A percentile compares a stretch with the other conserved stretches of the same genome.
These are phyloP conservation scores for Pneumocystis canis DNA, from an alignment of 1,139 yeast species.

Conservation along the genomic window DNA sequence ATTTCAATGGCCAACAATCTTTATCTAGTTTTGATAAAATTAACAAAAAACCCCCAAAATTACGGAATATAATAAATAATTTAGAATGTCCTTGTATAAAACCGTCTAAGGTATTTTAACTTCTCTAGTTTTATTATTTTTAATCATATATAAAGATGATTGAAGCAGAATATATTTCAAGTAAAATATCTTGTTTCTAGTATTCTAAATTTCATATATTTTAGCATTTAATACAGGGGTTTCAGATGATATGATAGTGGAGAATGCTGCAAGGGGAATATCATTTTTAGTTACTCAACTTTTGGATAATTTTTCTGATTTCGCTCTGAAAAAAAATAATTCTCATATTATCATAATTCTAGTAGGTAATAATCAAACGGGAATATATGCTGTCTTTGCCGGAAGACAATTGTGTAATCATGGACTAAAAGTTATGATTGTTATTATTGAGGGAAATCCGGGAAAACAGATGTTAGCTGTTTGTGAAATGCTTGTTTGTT, in stretches of 20 bases:
- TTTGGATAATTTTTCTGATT: background rate
- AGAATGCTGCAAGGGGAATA: background rate
- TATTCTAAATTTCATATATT: background rate
- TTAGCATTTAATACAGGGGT: background rate
- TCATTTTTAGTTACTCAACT: background rate
- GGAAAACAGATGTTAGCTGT: background rate
- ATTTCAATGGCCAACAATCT: background rate
- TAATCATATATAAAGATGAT: background rate
- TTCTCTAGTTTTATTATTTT: background rate
- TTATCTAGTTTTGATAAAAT: background rate
- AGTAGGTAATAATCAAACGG: constrained; percentile 2
- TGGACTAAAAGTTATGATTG: constrained; percentile 2
- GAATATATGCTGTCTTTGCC: background rate
- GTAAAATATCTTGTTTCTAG: background rate
- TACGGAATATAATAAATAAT: background rate
- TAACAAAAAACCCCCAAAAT: background rate
- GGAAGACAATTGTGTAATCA: constrained; percentile 4
- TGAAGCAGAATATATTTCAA: constrained; percentile 1
- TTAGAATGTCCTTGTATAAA: background rate
- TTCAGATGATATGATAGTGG: background rate
- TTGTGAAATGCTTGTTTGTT: background rate
- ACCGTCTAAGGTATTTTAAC: background rate
- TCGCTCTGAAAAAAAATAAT: background rate
- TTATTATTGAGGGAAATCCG: constrained; percentile 1
- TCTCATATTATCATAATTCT: background rate